Percentiles rank a stretch among this genome's conserved stretches.
Conservation (phyloP, 2,329 filamentous ascomycete genomes). For the Blastomyces percursus region DNA sequence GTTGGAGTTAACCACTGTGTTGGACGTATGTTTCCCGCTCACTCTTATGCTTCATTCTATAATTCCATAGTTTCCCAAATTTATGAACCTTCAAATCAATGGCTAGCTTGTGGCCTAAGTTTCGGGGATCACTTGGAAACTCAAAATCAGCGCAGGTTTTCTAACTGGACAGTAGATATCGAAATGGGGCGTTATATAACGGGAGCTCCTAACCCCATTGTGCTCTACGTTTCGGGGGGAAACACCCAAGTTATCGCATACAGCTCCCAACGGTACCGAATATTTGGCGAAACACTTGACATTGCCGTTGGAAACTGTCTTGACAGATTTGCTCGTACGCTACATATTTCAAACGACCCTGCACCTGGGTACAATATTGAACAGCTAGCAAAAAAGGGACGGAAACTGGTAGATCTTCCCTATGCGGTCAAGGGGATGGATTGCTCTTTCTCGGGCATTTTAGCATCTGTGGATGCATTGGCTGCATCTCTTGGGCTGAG, state of each 20-base stretch:
- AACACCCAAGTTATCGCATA: conserved; percentile 99
- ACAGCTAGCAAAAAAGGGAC: conserved; percentile 68
- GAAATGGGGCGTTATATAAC: conserved; percentile 97
- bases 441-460: conserved; percentile 86
- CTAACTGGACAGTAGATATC: conserved; percentile 48
- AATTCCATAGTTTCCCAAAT: not conserved
- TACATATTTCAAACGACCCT: conserved; percentile 88
- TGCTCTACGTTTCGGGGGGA: conserved; percentile 88
- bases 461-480: conserved; percentile 70
- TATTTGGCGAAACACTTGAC: conserved; percentile 95
- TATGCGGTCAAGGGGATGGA: conserved; percentile 99
- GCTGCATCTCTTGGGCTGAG: conserved; percentile 44
- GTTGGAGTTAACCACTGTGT: conserved; percentile 97
- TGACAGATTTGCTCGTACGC: conserved; percentile 84
- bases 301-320: conserved; percentile 97
- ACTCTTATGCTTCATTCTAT: not conserved
- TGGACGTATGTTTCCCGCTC: conserved; percentile 48
- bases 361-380: conserved; percentile 98
- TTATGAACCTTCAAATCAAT: not conserved
- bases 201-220: conserved; percentile 79
- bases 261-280: conserved; percentile 84
- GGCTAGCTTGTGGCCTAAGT: not conserved
- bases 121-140: not conserved
- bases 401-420: conserved; percentile 69
- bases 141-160: not conserved